phyloP scores from a whole-genome alignment of 129 eudicot genomes.

The Helianthus annuus region DNA sequence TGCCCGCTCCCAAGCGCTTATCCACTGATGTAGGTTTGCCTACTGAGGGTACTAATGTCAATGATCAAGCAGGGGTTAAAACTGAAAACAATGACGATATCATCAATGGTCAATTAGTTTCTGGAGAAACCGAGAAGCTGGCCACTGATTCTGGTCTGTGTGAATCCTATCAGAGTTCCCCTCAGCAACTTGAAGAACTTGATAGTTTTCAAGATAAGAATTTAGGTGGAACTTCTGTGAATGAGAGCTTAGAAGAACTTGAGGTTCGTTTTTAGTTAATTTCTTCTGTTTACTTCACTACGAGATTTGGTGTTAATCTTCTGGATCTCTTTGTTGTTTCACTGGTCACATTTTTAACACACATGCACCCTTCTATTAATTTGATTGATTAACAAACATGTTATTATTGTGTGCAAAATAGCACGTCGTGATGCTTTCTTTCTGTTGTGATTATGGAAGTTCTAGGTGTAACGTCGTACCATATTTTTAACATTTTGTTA shows the following conservation, averaged over 20 bases:
- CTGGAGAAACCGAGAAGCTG: too few species aligned
- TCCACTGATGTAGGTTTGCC: too few species aligned
- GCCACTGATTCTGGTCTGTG: too few species aligned
- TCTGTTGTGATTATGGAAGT: neutral
- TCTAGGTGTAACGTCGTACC: neutral
- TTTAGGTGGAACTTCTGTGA: constrained; percentile 35
- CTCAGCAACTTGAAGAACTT: too few species aligned
- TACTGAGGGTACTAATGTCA: too few species aligned
- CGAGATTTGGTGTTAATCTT: neutral
- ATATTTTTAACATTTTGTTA: neutral
- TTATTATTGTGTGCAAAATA: neutral
- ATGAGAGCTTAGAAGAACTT: constrained; percentile 76
- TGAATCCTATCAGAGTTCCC: too few species aligned
- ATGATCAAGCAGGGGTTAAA: too few species aligned
- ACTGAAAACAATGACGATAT: too few species aligned
- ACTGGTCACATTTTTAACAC: neutral
- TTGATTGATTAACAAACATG: too few species aligned
- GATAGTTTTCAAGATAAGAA: too few species aligned
- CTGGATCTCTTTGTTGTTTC: neutral
- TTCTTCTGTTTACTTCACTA: neutral
- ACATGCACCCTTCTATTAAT: neutral
- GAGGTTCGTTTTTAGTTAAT: constrained; percentile 53
- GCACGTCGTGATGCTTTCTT: neutral
- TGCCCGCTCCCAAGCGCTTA: too few species aligned
- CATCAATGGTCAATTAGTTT: too few species aligned